phyloP scores from a whole-genome alignment of 441 rosid genomes.

The Brassica balearica region DNA sequence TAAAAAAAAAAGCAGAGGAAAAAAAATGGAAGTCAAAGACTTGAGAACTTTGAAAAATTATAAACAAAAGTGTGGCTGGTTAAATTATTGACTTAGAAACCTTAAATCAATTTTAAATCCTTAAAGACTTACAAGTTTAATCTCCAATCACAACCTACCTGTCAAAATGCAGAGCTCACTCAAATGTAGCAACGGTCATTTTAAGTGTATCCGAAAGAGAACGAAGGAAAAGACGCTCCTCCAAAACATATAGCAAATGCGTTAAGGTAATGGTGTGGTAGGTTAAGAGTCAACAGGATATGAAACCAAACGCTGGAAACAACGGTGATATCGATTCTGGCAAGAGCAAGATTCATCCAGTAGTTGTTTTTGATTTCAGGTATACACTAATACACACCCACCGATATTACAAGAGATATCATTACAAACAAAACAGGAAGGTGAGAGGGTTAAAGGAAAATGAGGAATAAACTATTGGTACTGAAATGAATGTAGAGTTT shows the following conservation, averaged over 20 bases:
- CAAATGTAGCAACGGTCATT: too few relatives aligned
- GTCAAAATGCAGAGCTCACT: too few relatives aligned
- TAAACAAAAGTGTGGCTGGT: too few relatives aligned
- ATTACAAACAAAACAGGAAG: background rate
- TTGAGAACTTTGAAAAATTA: too few relatives aligned
- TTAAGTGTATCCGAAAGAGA: too few relatives aligned
- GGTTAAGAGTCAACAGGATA: slow-evolving; percentile 34
- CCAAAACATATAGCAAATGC: slow-evolving; percentile 45
- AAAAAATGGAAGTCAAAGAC: too few relatives aligned
- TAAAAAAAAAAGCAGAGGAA: too few relatives aligned
- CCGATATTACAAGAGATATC: slow-evolving; percentile 24
- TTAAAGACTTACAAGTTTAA: too few relatives aligned
- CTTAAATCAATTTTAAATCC: too few relatives aligned
- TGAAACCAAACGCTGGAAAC: background rate
- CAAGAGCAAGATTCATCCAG: background rate
- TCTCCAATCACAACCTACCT: too few relatives aligned
- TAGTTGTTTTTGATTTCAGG: background rate
- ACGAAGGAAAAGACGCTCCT: too few relatives aligned
- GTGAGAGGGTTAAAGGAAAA: slow-evolving; percentile 4
- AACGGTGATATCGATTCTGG: background rate
- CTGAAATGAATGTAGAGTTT: background rate
- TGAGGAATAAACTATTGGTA: background rate
- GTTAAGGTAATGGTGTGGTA: slow-evolving; percentile 55
- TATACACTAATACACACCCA: background rate
- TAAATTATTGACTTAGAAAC: too few relatives aligned